These are phyloP conservation scores for Leptographium lundbergii DNA, from an alignment of 2,329 filamentous ascomycete species.

Conservation along the genomic window DNA sequence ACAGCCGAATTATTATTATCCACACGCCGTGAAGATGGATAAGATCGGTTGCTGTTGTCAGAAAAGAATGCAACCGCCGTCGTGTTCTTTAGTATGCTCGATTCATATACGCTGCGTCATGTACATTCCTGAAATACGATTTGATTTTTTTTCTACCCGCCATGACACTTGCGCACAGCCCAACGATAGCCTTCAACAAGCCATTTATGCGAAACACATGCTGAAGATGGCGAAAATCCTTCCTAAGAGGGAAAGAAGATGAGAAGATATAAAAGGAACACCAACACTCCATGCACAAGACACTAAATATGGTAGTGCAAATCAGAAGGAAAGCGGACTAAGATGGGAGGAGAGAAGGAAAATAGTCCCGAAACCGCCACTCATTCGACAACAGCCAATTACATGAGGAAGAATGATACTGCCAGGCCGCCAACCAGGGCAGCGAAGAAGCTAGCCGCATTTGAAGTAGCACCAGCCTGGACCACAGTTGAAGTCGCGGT, in stretches of 20 bases:
- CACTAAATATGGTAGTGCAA: not conserved
- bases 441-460: not conserved
- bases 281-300: not conserved
- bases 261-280: not conserved
- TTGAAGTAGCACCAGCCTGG: not conserved
- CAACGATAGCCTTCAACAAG: not conserved
- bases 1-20: no score
- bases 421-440: not conserved
- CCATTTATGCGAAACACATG: not conserved
- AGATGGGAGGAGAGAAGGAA: not conserved
- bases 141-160: not conserved
- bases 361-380: not conserved
- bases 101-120: not conserved
- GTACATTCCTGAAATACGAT: not conserved
- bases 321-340: not conserved
- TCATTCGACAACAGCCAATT: not conserved
- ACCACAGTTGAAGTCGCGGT: slow-evolving; percentile 6
- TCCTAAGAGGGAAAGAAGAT: not conserved
- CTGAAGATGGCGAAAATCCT: not conserved
- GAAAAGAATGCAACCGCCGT: not conserved
- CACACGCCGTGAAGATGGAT: no score
- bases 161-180: not conserved
- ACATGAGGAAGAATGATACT: not conserved
- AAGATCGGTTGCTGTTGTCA: no score
- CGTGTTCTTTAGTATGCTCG: not conserved